These are phyloP conservation scores for Corymbia maculata DNA, from an alignment of 345 rosid genomes.

Conservation along the genomic window DNA sequence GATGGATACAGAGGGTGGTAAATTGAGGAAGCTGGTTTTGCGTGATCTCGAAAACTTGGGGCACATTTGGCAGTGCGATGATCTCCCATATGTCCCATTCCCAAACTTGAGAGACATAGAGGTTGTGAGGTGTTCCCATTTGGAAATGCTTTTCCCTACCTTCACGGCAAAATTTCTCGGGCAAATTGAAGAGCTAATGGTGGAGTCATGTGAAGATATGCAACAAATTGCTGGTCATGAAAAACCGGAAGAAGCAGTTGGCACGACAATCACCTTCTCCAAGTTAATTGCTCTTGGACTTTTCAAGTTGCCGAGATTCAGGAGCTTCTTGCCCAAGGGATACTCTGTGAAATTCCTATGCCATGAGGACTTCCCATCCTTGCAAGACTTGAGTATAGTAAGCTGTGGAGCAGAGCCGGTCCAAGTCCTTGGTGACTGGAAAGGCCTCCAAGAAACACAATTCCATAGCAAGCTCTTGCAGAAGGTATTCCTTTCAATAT, in stretches of 20 bases:
- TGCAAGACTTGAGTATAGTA: fast-evolving
- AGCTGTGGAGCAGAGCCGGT: neutral
- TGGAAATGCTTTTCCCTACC: too few relatives aligned
- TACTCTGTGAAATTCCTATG: fast-evolving
- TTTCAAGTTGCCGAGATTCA: fast-evolving
- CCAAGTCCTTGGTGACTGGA: too few relatives aligned
- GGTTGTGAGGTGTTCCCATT: fast-evolving
- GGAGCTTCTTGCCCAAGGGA: fast-evolving
- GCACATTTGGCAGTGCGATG: fast-evolving
- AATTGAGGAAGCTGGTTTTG: too few relatives aligned
- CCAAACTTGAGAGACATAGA: fast-evolving
- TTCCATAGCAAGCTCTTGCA: too few relatives aligned
- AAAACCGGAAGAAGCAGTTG: fast-evolving
- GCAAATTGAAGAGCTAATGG: fast-evolving
- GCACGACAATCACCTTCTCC: fast-evolving
- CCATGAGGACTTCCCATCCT: too few relatives aligned
- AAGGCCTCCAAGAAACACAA: too few relatives aligned
- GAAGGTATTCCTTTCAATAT: too few relatives aligned
- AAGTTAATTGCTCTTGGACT: fast-evolving
- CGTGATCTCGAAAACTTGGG: too few relatives aligned
- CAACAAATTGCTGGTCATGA: neutral
- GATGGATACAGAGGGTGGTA: fast-evolving
- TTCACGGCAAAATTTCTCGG: fast-evolving
- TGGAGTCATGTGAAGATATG: neutral
- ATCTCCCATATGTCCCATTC: too few relatives aligned